These are phyloP conservation scores for Talaromyces albobiverticillius DNA, from an alignment of 2,329 filamentous ascomycete species.

Conservation along the genomic window DNA sequence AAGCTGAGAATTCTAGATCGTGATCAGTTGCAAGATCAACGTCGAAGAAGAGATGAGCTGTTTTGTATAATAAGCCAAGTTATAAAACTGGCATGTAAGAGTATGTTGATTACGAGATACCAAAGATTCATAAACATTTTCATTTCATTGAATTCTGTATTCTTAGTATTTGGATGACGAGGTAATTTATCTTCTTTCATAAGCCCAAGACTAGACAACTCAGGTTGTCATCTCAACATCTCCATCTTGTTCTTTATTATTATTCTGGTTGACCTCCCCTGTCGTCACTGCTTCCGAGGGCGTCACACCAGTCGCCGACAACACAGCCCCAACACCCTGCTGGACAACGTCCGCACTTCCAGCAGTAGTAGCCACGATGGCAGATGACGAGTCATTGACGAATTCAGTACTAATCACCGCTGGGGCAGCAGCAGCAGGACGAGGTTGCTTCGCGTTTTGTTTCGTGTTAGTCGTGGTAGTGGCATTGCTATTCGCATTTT, in stretches of 20 bases:
- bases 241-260: neutral
- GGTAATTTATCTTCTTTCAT: neutral
- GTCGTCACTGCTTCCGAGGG: neutral
- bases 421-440: constrained; percentile 7
- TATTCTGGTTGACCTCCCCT: neutral
- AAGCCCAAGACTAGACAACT: neutral
- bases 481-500: constrained; percentile 19
- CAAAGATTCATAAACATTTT: neutral
- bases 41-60: no score
- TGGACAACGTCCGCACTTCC: constrained; percentile 1
- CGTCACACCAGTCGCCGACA: constrained; percentile 2
- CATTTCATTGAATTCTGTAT: neutral
- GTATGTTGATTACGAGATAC: constrained; percentile 4
- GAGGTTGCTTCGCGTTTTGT: neutral
- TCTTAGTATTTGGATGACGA: neutral
- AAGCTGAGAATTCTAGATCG: neutral
- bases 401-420: constrained; percentile 9
- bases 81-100: constrained; percentile 1
- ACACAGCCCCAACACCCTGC: constrained; percentile 10
- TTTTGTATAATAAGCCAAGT: neutral
- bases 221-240: constrained; percentile 13
- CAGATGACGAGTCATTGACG: neutral
- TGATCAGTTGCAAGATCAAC: no score
- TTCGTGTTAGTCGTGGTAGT: neutral
- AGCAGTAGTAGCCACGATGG: constrained; percentile 4